Conservation (phyloP, 2,329 filamentous ascomycete genomes). For the Xylariaceae sp. region DNA sequence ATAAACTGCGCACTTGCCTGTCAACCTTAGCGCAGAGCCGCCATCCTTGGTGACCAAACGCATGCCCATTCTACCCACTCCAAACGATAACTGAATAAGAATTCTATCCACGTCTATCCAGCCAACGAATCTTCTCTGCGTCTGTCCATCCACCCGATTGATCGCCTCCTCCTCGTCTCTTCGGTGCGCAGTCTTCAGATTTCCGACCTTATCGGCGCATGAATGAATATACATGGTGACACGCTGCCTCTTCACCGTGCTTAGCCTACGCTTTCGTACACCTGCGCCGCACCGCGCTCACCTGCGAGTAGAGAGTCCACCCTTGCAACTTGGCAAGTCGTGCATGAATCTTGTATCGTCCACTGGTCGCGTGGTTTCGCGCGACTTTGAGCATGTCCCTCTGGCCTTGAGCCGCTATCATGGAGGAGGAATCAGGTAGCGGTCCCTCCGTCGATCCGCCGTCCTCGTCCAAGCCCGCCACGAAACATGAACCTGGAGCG, state of each 20-base stretch:
- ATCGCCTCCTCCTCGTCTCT: neutral
- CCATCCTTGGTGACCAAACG: neutral
- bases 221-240: neutral
- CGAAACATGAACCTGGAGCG: constrained; percentile 28
- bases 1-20: neutral
- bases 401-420: constrained; percentile 24
- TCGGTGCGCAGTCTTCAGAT: neutral
- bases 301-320: too few relatives aligned
- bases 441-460: constrained; percentile 28
- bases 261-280: too few relatives aligned
- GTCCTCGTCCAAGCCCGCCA: constrained; percentile 27
- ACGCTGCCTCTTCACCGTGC: too few relatives aligned
- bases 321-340: too few relatives aligned
- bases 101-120: neutral
- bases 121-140: neutral
- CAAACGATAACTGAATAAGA: neutral
- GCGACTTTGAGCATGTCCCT: constrained; percentile 25
- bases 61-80: neutral
- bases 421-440: constrained; percentile 37
- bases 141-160: neutral
- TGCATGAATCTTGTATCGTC: too few relatives aligned
- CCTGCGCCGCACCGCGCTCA: too few relatives aligned
- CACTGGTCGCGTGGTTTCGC: neutral
- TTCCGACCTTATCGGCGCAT: neutral
- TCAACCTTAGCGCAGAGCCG: neutral